These are phyloP conservation scores for Aureobasidium uvarum DNA, from an alignment of 2,329 filamentous ascomycete genomes.

Conservation along the genomic window DNA sequence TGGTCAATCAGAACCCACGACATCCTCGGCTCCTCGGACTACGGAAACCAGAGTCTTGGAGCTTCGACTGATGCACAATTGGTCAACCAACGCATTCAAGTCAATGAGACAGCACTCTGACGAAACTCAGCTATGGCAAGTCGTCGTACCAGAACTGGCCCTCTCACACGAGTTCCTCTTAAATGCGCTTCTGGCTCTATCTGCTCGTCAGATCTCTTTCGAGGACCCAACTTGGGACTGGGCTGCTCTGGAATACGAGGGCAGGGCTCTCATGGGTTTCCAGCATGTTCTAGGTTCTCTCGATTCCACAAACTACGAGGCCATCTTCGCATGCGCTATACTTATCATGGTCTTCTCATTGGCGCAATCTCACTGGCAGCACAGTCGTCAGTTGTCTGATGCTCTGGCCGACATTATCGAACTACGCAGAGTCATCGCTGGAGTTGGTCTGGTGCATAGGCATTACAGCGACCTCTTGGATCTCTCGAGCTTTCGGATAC, in stretches of 20 bases:
- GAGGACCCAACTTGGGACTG: background rate
- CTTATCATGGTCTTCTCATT: conserved; percentile 7
- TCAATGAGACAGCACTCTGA: background rate
- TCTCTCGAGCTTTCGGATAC: background rate
- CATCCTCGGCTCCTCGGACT: background rate
- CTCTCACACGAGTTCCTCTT: background rate
- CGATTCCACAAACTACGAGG: background rate
- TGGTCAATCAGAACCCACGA: background rate
- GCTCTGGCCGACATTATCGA: background rate
- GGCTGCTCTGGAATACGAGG: conserved; percentile 16
- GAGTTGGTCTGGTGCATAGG: background rate
- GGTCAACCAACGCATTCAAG: conserved; percentile 3
- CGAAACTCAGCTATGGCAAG: conserved; percentile 10
- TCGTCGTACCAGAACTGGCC: conserved; percentile 7
- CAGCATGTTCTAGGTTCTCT: background rate
- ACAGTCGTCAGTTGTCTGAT: background rate
- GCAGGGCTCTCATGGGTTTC: background rate
- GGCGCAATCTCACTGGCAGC: background rate
- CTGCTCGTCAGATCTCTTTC: background rate
- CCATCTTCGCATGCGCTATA: conserved; percentile 6
- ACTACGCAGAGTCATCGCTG: background rate
- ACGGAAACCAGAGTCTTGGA: background rate
- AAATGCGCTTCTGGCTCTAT: conserved; percentile 5
- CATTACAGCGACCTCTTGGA: background rate
- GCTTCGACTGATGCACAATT: conserved; percentile 9